phyloP scores from a whole-genome alignment of 1,284 basidiomycete genomes.

The Boletus smithii region DNA sequence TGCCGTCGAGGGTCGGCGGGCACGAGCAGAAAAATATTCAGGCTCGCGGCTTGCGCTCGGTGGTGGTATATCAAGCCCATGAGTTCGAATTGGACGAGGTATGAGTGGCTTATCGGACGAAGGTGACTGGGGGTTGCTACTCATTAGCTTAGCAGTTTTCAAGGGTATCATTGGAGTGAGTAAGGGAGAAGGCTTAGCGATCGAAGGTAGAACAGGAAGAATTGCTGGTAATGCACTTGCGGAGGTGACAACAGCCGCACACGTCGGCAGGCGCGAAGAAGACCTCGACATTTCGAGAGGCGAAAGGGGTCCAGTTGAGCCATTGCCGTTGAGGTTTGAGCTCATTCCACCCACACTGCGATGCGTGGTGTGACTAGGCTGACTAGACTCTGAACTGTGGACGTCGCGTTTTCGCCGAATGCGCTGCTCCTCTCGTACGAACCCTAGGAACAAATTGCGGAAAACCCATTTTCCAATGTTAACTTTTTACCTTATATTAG shows the following conservation, averaged over 20 bases:
- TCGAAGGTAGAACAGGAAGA: slow-evolving; percentile 44
- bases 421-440: slow-evolving; percentile 63
- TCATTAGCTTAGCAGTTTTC: slow-evolving; percentile 29
- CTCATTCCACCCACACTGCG: slow-evolving; percentile 28
- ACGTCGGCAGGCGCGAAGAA: slow-evolving; percentile 15
- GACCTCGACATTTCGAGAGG: slow-evolving; percentile 30
- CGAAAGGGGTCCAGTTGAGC: slow-evolving; percentile 29
- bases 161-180: slow-evolving; percentile 58
- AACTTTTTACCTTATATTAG: slow-evolving; percentile 44
- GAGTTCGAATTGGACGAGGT: slow-evolving; percentile 32
- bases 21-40: slow-evolving; percentile 53
- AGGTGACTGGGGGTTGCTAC: slow-evolving; percentile 38
- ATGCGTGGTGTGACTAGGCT: slow-evolving; percentile 21
- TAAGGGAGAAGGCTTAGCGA: slow-evolving; percentile 49
- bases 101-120: slow-evolving; percentile 31
- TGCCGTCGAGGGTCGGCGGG: slow-evolving; percentile 43
- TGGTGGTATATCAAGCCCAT: slow-evolving; percentile 27
- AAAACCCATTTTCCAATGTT: slow-evolving; percentile 81
- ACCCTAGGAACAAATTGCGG: slow-evolving; percentile 68
- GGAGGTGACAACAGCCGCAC: slow-evolving; percentile 24
- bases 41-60: slow-evolving; percentile 30
- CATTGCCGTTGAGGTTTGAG: slow-evolving; percentile 31
- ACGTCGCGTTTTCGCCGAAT: slow-evolving; percentile 38
- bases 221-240: slow-evolving; percentile 52
- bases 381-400: slow-evolving; percentile 18